These are phyloP conservation scores for Pisolithus tinctorius DNA, from an alignment of 768 basidiomycete species.

Conservation along the genomic window DNA sequence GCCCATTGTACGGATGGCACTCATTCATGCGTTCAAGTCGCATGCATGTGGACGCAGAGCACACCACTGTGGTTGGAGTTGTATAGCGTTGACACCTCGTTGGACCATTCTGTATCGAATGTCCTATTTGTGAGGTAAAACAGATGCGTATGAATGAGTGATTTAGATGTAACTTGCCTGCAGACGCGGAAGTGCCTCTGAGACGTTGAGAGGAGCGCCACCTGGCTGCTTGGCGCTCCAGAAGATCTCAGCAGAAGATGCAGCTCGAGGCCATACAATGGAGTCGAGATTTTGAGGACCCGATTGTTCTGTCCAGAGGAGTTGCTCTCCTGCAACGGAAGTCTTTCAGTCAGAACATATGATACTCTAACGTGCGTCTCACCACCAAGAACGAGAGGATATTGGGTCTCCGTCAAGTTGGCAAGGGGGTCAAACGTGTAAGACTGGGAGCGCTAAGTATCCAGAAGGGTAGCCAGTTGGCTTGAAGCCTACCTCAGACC, in stretches of 20 bases:
- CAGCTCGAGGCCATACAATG: slow-evolving; percentile 43
- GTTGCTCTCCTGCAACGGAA: slow-evolving; percentile 24
- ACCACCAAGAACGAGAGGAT: slow-evolving; percentile 34
- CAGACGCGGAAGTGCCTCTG: slow-evolving; percentile 42
- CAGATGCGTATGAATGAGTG: neutral
- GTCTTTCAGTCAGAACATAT: neutral
- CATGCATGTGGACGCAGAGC: slow-evolving; percentile 43
- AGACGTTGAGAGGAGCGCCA: slow-evolving; percentile 27
- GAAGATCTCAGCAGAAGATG: slow-evolving; percentile 45
- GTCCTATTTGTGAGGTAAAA: slow-evolving; percentile 23
- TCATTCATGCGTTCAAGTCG: slow-evolving; percentile 22
- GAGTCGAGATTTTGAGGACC: slow-evolving; percentile 37
- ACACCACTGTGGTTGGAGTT: slow-evolving; percentile 54
- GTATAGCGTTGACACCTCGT: slow-evolving; percentile 40
- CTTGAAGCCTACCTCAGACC: slow-evolving; percentile 34
- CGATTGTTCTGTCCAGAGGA: slow-evolving; percentile 43
- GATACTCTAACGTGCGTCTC: slow-evolving; percentile 6
- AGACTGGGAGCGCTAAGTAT: slow-evolving; percentile 27
- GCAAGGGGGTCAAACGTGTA: slow-evolving; percentile 47
- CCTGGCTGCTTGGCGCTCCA: slow-evolving; percentile 40
- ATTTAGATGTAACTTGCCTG: slow-evolving; percentile 22
- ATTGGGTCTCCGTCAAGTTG: slow-evolving; percentile 31
- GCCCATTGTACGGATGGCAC: too few species aligned
- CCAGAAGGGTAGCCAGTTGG: neutral
- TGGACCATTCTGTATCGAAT: slow-evolving; percentile 41